Base-by-base conservation (phyloP, 768 basidiomycete genomes). In the Kwoniella sp. region DNA sequence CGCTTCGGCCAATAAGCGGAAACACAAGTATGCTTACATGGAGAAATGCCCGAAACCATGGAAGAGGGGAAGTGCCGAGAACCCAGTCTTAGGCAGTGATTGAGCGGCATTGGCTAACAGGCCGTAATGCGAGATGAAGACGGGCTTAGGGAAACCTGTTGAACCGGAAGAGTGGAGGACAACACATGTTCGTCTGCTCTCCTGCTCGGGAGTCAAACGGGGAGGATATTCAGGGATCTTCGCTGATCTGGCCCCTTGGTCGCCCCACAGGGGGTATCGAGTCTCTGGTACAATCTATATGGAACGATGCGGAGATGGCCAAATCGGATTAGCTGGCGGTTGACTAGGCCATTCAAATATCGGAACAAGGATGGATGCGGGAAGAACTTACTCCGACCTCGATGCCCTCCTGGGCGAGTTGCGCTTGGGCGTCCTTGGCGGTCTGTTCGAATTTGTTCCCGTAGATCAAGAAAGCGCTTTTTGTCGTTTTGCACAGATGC, bases 221-320 rank as follows among this genome's bases (percentile, higher is more conserved):
- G 77, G 59, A 22, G 65, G 65, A 52, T 64, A 72, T 15, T 47
- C 25, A 1, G 52, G 58, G 50, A 82, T 75, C 28, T 74, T 68
- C 28, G 70, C 48, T 8, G 75, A 73, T 15, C 70, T 76, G 28
- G 82, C 78, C 12, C 82, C 82, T 8, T 79, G 79, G 11, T 70
- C 68, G n/a, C 82, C 83, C 82, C 82, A 84, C 11, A 84, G 72
- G 31, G 82, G 82, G 68, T 82, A 83, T 8, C 82, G 73, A 63
- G 76, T 79, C 58, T 84, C 83, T 5, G 72, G 60, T 11, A 78
- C 41, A 3, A 74, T 38, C 30, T 75, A 70, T 31, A 34, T 13
- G 22, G 7, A 37, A 31, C 15, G 22, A 11, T 45, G 20, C 4
- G 5, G 17, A 17, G 8, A 45, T 17, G n/a, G n/a, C n/a, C n/a